Percentiles rank a stretch among this genome's conserved stretches.
phyloP scores from a whole-genome alignment of 257 asterid species.

The Henckelia pumila region DNA sequence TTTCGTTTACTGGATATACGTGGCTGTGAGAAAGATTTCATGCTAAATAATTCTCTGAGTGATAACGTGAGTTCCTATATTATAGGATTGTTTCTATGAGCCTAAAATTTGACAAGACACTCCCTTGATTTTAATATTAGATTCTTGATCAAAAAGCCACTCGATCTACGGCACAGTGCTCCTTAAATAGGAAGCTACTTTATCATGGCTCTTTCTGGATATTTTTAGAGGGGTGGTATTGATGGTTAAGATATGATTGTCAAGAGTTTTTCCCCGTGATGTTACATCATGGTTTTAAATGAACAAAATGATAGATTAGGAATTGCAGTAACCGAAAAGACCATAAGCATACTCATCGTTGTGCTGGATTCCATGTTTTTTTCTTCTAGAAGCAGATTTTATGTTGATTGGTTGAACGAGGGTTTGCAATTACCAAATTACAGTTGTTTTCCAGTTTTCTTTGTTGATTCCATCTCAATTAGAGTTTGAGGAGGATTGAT shows the following conservation, averaged over 20 bases:
- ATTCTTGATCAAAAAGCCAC: not conserved
- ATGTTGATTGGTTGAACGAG: not conserved
- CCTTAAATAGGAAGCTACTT: not conserved
- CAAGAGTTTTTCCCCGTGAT: not conserved
- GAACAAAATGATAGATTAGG: not conserved
- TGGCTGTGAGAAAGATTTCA: not conserved
- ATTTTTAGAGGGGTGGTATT: not conserved
- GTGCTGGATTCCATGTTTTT: not conserved
- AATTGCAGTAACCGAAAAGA: not conserved
- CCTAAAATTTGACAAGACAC: not conserved
- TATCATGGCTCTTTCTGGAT: not conserved
- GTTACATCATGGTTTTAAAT: no score
- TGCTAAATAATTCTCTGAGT: not conserved
- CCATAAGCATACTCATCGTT: not conserved
- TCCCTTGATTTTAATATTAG: not conserved
- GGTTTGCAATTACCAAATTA: not conserved
- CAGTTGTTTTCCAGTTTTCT: conserved; percentile 5
- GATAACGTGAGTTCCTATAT: not conserved
- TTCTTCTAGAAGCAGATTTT: no score
- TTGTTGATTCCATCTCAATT: conserved; percentile 4
- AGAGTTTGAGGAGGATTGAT: not conserved
- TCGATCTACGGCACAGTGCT: not conserved
- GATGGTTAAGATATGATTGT: not conserved
- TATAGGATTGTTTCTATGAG: not conserved
- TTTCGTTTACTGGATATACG: not conserved